Evolutionary conservation across 441 rosid genomes (phyloP), one percentile per base, ranked within the genome.

Genomic region (Erodium chrysanthum): DNA sequence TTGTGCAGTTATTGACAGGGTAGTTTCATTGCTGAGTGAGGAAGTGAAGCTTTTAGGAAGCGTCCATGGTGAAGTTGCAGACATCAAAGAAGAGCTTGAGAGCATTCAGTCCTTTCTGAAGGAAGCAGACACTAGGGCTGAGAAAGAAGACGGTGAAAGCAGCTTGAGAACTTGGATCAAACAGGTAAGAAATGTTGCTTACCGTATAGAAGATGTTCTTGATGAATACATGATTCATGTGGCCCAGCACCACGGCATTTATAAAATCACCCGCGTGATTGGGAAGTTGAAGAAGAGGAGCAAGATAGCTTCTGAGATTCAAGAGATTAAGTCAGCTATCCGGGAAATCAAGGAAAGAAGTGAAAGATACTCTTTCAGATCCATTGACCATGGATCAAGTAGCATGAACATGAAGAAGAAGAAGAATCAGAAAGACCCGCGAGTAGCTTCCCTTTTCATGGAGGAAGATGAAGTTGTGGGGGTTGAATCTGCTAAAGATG

Each of bases 401-500:
- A 35, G 23, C 63, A 35, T 10, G 31, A 11, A 25, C 17, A 25
- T 21, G 64, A 60, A 60, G 31, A 11, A 25, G 8, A 25, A 9
- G 64, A 60, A 60, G 5, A 29, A 1, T 14, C 29, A 22, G 29
- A 10, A 64, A 1, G 59, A 71, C 29, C 56, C 42, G 60, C 48
- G 50, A 63, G 65, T 65, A 35, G 66, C 60, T 69, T 73, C 73
- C 17, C 72, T 71, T 64, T 68, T 66, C 46, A 12, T 70, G 2
- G 72, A 66, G 27, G 77, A 70, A 29, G 66, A 61, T 29, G 73
- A 77, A 60, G 67, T 75, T 5, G 78, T 81, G 42, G 82, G 84
- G 20, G 65, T 71, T 5, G 78, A 76, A 62, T 42, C 21, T 22
- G 68, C 73, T 14, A 74, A 60, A 65, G 31, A 0, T 0, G 35